Base-by-base conservation (phyloP, 1,284 basidiomycete genomes). In the Rhodotorula sp. region DNA sequence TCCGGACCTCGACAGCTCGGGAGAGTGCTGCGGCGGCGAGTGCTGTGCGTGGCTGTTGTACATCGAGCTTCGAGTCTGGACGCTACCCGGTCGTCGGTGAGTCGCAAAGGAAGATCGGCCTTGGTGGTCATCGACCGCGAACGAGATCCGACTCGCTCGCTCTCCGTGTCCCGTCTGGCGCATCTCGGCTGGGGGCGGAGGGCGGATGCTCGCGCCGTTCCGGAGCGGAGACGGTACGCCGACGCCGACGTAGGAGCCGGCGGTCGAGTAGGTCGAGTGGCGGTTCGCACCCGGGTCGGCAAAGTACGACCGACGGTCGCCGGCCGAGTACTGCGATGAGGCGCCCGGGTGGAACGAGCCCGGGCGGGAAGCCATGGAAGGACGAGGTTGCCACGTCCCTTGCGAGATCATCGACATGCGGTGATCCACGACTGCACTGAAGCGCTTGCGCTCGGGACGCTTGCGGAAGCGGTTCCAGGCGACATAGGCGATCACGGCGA, bases 401-500 rank as follows among this genome's bases (percentile, higher is more conserved):
- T 74, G 67, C 45, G 75, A 76, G 31, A 76, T 71, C 75, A 76
- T 76, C 21, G 75, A 76, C 75, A 76, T 72, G 31, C 75, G 70
- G 19, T 76, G 34, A 61, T 76, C 75, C 59, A 76, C 71, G 7
- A 72, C 74, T 8, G 72, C 72, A 49, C 65, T 68, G 68, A 71
- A 74, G 1, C 70, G 69, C 64, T 74, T 76, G 60, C 68, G 64
- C 47, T 70, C 64, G 8, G 70, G 70, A 12, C 56, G 38, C 61
- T 76, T 75, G 8, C 49, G 50, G 31, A 12, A 48, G 18, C 54
- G 52, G 64, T 74, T 64, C 73, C 73, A 75, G 3, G 54, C 54
- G 31, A 76, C 63, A 45, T 71, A 76, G 19, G 48, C 75, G 38
- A 34, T 34, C 3, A 65, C 56, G 18, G 52, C 61, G 12, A 64